Evolutionary conservation across 352 stramenopile species (phyloP).

Genomic region (Globisporangium radiosum): DNA sequence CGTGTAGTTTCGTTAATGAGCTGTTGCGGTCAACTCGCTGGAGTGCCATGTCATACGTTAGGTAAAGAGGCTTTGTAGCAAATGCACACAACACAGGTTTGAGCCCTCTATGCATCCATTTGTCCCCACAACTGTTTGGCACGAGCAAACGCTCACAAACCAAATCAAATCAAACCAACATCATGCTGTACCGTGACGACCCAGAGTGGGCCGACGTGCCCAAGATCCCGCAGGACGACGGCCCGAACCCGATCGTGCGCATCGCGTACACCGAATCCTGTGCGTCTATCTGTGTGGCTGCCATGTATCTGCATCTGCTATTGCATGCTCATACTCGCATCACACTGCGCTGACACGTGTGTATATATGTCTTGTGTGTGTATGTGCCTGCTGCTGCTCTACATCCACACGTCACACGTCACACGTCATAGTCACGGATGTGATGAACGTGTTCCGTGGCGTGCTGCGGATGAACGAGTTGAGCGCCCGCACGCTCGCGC

Average conservation of each 20-base stretch:
- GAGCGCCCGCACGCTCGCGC: constrained; percentile 83
- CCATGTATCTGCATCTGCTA: background rate
- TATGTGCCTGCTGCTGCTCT: too few species aligned
- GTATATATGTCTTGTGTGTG: background rate
- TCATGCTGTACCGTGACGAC: constrained; percentile 59
- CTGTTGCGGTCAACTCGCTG: too few species aligned
- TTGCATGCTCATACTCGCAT: background rate
- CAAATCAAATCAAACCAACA: too few species aligned
- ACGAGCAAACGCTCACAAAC: too few species aligned
- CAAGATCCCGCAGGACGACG: constrained; percentile 81
- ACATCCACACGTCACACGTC: constrained; percentile 18
- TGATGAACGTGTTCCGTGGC: constrained; percentile 95
- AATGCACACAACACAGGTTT: too few species aligned
- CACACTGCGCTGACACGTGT: background rate
- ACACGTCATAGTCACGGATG: constrained; percentile 50
- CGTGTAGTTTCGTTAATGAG: too few species aligned
- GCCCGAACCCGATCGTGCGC: constrained; percentile 67
- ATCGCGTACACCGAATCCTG: constrained; percentile 70
- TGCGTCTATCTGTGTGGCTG: background rate
- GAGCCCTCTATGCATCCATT: too few species aligned
- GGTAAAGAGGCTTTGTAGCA: too few species aligned
- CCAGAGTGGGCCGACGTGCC: constrained; percentile 71
- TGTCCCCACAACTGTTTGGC: too few species aligned
- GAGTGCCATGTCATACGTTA: too few species aligned
- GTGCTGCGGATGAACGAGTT: constrained; percentile 89